A percentile compares a stretch with the other conserved stretches of the same genome.
Evolutionary conservation across 306 rosid species (phyloP).

Genomic region (Lathyrus tuberosus): DNA sequence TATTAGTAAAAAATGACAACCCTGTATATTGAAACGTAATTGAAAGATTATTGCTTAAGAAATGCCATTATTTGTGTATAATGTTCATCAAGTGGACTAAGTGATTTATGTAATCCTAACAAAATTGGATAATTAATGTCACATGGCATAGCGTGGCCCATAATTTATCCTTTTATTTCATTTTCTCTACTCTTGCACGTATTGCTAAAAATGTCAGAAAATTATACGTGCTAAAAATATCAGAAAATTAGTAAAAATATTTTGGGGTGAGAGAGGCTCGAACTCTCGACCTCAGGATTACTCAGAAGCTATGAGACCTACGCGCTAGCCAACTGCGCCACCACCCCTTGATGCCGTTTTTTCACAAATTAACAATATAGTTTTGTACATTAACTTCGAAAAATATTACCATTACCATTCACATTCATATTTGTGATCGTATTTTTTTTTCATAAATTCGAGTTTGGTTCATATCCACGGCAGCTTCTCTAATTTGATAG

Average conservation of each 20-base stretch:
- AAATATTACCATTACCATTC: no score
- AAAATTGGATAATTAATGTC: neutral
- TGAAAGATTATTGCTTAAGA: neutral
- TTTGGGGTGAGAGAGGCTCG: conserved; percentile 41
- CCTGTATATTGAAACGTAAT: neutral
- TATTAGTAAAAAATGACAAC: neutral
- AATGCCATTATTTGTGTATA: neutral
- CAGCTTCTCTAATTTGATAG: no score
- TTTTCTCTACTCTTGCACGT: neutral
- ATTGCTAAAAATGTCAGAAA: neutral
- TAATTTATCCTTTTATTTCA: neutral
- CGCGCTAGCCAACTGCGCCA: conserved; percentile 45
- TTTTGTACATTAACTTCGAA: fast-evolving
- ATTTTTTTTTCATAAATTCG: no score
- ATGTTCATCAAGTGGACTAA: neutral
- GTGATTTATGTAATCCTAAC: neutral
- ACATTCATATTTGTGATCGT: no score
- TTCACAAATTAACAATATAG: fast-evolving
- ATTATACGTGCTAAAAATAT: neutral
- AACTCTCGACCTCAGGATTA: conserved; percentile 39
- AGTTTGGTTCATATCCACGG: no score
- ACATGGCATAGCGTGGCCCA: neutral
- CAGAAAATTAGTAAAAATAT: fast-evolving
- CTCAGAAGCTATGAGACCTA: conserved; percentile 39
- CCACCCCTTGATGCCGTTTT: neutral